Conservation (phyloP, 805 yeast species). For the Pichia gijzeniarum region DNA sequence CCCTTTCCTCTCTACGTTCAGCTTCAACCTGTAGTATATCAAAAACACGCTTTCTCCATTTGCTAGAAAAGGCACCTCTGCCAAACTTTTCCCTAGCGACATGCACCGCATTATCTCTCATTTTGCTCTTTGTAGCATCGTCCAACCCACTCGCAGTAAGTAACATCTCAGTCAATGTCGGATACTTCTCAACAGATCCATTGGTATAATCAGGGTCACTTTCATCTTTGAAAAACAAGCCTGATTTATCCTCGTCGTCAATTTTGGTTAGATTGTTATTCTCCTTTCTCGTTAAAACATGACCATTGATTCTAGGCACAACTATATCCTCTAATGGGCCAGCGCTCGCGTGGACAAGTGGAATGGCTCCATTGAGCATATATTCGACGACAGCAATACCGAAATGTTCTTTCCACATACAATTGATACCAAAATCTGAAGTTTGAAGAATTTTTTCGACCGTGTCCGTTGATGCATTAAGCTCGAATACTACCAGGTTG, state of each 20-base stretch:
- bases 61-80: slow-evolving; percentile 17
- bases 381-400: slow-evolving; percentile 97
- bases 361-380: slow-evolving; percentile 77
- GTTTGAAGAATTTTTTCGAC: slow-evolving; percentile 48
- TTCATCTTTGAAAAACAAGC: slow-evolving; percentile 69
- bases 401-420: slow-evolving; percentile 99
- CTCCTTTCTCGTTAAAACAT: slow-evolving; percentile 14
- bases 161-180: slow-evolving; percentile 44
- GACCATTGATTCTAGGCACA: slow-evolving; percentile 34
- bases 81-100: slow-evolving; percentile 27
- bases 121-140: slow-evolving; percentile 9
- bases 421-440: slow-evolving; percentile 76
- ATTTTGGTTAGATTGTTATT: not conserved
- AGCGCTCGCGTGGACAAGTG: slow-evolving; percentile 89
- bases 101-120: slow-evolving; percentile 20
- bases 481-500: slow-evolving; percentile 31
- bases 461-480: slow-evolving; percentile 67
- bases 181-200: slow-evolving; percentile 16
- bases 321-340: slow-evolving; percentile 92
- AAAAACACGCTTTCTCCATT: slow-evolving; percentile 19
- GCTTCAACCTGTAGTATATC: slow-evolving; percentile 17
- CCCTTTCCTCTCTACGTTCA: slow-evolving; percentile 19
- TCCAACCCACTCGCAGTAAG: slow-evolving; percentile 22
- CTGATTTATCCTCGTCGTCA: slow-evolving; percentile 40
- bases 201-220: slow-evolving; percentile 58